These are phyloP conservation scores for Schizophyllum amplum DNA, from an alignment of 1,284 basidiomycete species.

Conservation along the genomic window DNA sequence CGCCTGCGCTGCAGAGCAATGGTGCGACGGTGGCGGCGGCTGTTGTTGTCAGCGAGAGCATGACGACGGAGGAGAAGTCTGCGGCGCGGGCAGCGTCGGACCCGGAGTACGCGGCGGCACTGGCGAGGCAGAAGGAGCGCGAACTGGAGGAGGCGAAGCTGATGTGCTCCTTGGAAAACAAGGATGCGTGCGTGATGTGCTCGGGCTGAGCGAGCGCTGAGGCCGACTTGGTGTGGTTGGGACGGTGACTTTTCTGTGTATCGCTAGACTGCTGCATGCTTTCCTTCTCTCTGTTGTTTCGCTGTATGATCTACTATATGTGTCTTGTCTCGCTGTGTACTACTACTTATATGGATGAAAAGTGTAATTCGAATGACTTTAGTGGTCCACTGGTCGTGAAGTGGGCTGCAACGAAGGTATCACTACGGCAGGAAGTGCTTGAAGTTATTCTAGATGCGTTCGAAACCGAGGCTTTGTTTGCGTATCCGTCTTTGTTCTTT, in stretches of 20 bases:
- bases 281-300: neutral
- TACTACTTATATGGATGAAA: no score
- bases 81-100: conserved; percentile 25
- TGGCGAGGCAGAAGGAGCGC: conserved; percentile 64
- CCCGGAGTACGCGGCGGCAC: conserved; percentile 78
- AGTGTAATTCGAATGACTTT: no score
- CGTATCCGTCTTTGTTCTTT: no score
- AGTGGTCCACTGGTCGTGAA: no score
- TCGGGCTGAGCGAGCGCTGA: conserved; percentile 43
- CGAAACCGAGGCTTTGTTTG: no score
- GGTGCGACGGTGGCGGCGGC: conserved; percentile 5
- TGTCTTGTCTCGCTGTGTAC: no score
- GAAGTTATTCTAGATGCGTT: no score
- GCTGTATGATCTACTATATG: neutral
- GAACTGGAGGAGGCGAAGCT: conserved; percentile 79
- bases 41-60: conserved; percentile 25
- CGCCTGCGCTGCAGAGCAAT: conserved; percentile 17
- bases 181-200: conserved; percentile 83
- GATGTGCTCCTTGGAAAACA: conserved; percentile 82
- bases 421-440: no score
- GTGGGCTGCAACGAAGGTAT: no score
- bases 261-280: neutral
- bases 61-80: conserved; percentile 43
- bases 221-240: no score
- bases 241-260: neutral